Percentiles rank a stretch among this genome's conserved stretches.
Conservation (phyloP, 495 filamentous ascomycete genomes). For the Cryomyces minteri region DNA sequence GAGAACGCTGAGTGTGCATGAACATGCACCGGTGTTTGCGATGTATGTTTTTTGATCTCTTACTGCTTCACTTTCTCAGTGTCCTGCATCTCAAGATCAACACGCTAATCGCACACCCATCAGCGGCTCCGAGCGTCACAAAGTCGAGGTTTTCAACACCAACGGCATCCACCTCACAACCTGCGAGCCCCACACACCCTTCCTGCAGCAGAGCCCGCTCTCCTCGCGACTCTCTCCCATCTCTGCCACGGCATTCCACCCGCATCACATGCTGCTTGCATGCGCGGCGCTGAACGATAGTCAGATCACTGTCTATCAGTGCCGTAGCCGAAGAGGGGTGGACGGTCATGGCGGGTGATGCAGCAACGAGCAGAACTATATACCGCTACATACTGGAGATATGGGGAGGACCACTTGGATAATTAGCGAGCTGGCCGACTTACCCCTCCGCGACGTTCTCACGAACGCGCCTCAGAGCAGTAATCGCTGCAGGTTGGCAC, state of each 20-base stretch:
- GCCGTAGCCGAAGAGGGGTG: constrained; percentile 5
- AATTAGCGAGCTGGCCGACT: no score
- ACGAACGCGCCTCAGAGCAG: no score
- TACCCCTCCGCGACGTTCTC: no score
- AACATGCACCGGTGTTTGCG: constrained; percentile 92
- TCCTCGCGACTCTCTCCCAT: constrained; percentile 58
- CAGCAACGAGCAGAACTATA: no score
- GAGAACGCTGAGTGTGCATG: constrained; percentile 77
- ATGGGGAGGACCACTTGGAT: no score
- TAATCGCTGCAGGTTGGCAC: no score
- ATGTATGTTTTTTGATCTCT: constrained; percentile 41
- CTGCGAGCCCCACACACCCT: constrained; percentile 74
- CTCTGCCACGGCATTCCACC: constrained; percentile 82
- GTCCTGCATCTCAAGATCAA: not conserved
- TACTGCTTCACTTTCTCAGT: not conserved
- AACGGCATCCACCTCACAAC: constrained; percentile 42
- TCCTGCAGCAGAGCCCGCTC: constrained; percentile 50
- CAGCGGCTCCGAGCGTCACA: constrained; percentile 74
- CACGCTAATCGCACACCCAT: not conserved
- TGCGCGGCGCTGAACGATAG: constrained; percentile 57
- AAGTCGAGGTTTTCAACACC: constrained; percentile 81
- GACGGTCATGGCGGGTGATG: no score
- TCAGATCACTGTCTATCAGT: constrained; percentile 55
- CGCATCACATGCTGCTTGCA: constrained; percentile 81
- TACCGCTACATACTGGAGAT: no score